Evolutionary conservation across 202 grass and related monocot species (phyloP).

Genomic region (Schoenoplectus tabernaemontani): DNA sequence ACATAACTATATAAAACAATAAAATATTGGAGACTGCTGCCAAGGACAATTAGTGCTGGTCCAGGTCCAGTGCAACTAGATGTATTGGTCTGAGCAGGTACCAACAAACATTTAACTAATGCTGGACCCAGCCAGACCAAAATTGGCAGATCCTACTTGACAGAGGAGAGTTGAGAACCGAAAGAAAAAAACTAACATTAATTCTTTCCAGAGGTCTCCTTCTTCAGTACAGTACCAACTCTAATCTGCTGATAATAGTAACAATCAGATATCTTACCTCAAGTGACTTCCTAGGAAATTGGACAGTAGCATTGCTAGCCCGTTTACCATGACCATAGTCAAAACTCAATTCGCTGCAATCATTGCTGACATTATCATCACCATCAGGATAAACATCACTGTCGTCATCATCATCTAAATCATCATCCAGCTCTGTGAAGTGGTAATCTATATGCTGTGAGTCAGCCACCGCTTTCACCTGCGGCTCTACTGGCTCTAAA

Average conservation of each 20-base stretch:
- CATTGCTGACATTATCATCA: constrained; percentile 32
- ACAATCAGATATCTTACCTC: constrained; percentile 40
- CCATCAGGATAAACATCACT: constrained; percentile 32
- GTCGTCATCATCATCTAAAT: constrained; percentile 58
- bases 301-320: constrained; percentile 28
- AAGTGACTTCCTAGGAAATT: constrained; percentile 42
- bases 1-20: constrained; percentile 1
- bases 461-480: constrained; percentile 74
- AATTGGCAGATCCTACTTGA: neutral
- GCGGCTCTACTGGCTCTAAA: constrained; percentile 84
- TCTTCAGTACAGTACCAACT: neutral
- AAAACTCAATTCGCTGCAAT: constrained; percentile 57
- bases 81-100: neutral
- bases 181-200: neutral
- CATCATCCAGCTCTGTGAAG: constrained; percentile 84
- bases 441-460: constrained; percentile 92
- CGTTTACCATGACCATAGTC: constrained; percentile 62
- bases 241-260: neutral
- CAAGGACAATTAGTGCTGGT: neutral
- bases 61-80: neutral
- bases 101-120: neutral
- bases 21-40: neutral
- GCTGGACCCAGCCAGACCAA: neutral
- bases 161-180: neutral
- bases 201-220: neutral